These are phyloP conservation scores for Hysterangium stoloniferum DNA, from an alignment of 768 basidiomycete species.

Conservation along the genomic window DNA sequence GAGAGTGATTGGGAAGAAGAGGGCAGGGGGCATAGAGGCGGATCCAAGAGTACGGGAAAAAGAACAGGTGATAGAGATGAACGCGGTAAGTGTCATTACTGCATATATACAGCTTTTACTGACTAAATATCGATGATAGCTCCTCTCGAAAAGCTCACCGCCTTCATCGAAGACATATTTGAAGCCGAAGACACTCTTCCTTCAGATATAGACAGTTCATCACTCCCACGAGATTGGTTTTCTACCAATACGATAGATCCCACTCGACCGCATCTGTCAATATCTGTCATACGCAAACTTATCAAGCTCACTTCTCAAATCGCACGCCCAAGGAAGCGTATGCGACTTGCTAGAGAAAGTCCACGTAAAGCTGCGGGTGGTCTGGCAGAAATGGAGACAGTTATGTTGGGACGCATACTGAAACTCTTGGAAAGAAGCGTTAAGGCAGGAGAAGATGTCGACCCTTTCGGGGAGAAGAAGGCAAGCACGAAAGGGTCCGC, in stretches of 20 bases:
- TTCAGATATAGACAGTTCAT: conserved; percentile 38
- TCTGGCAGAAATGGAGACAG: conserved; percentile 61
- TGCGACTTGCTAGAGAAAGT: conserved; percentile 42
- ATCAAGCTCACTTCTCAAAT: conserved; percentile 62
- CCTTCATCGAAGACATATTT: conserved; percentile 78
- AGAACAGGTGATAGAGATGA: conserved; percentile 69
- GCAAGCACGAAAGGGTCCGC: conserved; percentile 33
- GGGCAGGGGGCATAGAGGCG: conserved; percentile 29
- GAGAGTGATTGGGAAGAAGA: conserved; percentile 29
- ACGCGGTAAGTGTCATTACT: conserved; percentile 39
- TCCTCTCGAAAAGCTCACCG: conserved; percentile 68
- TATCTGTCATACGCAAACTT: conserved; percentile 55
- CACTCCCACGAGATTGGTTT: conserved; percentile 50
- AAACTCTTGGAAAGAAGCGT: conserved; percentile 77
- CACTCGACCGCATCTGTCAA: conserved; percentile 52
- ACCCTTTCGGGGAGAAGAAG: conserved; percentile 44
- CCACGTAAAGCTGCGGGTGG: conserved; percentile 41
- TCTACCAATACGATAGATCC: conserved; percentile 52
- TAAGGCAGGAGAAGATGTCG: conserved; percentile 64
- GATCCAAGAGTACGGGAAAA: conserved; percentile 36
- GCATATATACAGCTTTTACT: conserved; percentile 6
- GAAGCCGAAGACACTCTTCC: conserved; percentile 70
- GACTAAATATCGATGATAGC: conserved; percentile 26
- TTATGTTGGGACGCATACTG: conserved; percentile 54
- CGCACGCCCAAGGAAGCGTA: conserved; percentile 59